Evolutionary conservation across 495 filamentous ascomycete genomes (phyloP).

Genomic region (Annulohypoxylon maeteangense): DNA sequence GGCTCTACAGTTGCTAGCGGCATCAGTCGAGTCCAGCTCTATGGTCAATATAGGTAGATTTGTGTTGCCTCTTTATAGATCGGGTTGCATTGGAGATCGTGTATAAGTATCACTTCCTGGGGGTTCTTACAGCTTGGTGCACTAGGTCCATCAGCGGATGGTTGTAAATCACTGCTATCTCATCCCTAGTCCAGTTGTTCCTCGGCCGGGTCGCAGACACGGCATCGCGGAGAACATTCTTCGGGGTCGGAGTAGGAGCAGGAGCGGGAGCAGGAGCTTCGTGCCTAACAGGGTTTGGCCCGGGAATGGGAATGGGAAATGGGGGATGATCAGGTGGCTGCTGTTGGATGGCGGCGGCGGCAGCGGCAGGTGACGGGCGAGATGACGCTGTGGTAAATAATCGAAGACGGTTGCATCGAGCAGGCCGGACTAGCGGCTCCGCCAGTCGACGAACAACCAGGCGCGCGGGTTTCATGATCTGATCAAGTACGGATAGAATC

Average conservation of each 20-base stretch:
- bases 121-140: conserved; percentile 71
- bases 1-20: conserved; percentile 60
- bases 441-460: conserved; percentile 31
- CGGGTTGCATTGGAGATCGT: neutral
- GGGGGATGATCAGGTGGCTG: conserved; percentile 21
- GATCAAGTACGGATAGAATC: conserved; percentile 17
- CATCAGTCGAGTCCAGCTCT: conserved; percentile 29
- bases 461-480: conserved; percentile 32
- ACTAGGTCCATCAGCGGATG: conserved; percentile 80
- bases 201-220: conserved; percentile 67
- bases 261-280: conserved; percentile 13
- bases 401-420: conserved; percentile 20
- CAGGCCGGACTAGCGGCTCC: conserved; percentile 27
- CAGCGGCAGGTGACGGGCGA: conserved; percentile 24
- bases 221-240: conserved; percentile 54
- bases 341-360: conserved; percentile 28
- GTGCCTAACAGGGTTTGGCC: conserved; percentile 17
- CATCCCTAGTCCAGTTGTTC: conserved; percentile 80
- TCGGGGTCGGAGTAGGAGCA: neutral
- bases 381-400: conserved; percentile 27
- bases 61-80: neutral
- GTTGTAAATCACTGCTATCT: conserved; percentile 79
- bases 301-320: conserved; percentile 26
- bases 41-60: neutral
- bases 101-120: neutral